phyloP scores from a whole-genome alignment of 306 rosid genomes.

The Casuarina equisetifolia region DNA sequence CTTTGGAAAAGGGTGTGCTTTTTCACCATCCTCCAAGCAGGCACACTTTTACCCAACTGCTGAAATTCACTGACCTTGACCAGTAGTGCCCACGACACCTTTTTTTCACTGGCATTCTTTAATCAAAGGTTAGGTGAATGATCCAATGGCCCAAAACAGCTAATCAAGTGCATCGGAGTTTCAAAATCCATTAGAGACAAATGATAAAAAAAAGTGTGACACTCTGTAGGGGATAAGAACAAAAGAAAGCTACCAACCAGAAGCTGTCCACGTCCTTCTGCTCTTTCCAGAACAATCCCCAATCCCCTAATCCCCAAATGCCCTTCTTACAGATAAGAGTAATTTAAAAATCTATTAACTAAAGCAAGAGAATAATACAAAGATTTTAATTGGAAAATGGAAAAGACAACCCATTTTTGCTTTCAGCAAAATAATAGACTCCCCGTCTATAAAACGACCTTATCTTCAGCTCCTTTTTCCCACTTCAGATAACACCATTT shows the following conservation, averaged over 20 bases:
- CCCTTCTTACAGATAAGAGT: too few species aligned
- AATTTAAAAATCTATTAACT: neutral
- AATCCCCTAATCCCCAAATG: neutral
- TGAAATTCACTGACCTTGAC: neutral
- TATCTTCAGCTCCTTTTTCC: neutral
- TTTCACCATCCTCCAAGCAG: too few species aligned
- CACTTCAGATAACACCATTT: neutral
- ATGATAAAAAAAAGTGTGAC: conserved; percentile 14
- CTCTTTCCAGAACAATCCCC: conserved; percentile 51
- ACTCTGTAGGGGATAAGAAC: conserved; percentile 46
- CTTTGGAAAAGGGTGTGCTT: too few species aligned
- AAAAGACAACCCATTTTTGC: conserved; percentile 13
- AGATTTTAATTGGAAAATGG: neutral
- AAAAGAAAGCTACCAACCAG: conserved; percentile 25
- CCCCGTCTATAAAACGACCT: conserved; percentile 37
- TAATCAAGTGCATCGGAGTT: conserved; percentile 6
- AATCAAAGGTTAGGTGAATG: conserved; percentile 5
- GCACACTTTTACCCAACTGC: neutral
- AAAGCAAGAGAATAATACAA: conserved; percentile 1
- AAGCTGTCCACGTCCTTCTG: conserved; percentile 28
- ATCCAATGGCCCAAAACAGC: conserved; percentile 23
- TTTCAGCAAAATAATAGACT: neutral
- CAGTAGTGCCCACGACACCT: conserved; percentile 13
- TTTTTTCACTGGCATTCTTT: neutral
- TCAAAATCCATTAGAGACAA: neutral